Evolutionary conservation across 2,329 filamentous ascomycete genomes (phyloP).

Genomic region (Ophiosphaerella narmari): DNA sequence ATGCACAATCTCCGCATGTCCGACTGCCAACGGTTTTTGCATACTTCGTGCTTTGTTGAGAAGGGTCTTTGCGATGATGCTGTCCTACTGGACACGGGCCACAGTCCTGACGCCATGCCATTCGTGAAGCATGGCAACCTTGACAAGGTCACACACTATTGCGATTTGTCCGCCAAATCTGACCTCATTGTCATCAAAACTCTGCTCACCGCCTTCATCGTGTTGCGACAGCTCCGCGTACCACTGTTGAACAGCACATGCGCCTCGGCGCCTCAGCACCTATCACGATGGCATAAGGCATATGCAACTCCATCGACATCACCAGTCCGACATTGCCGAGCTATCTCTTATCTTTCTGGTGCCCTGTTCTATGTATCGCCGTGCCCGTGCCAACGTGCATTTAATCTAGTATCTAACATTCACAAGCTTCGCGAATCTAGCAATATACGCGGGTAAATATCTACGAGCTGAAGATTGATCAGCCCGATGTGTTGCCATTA

Average conservation of each 20-base stretch:
- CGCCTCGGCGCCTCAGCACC: neutral
- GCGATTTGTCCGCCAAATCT: neutral
- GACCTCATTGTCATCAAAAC: constrained; percentile 2
- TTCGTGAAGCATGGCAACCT: neutral
- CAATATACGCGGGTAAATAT: constrained; percentile 7
- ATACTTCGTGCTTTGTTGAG: neutral
- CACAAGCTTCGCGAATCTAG: neutral
- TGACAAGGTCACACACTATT: neutral
- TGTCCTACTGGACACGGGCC: no score
- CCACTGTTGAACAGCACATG: neutral
- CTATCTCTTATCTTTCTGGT: constrained; percentile 4
- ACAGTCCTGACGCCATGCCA: no score
- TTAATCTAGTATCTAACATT: neutral
- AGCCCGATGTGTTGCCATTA: neutral
- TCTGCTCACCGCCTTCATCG: neutral
- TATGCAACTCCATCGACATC: constrained; percentile 2
- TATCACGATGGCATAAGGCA: neutral
- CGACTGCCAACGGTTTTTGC: neutral
- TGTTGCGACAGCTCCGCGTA: neutral
- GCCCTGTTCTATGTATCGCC: neutral
- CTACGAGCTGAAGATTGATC: neutral
- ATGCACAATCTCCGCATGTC: neutral
- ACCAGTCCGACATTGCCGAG: neutral
- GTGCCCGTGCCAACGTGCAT: neutral
- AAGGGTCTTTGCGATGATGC: neutral